A percentile compares a stretch with the other conserved stretches of the same genome.
These are phyloP conservation scores for Colletotrichum sp. DNA, from an alignment of 2,329 filamentous ascomycete genomes.

Conservation along the genomic window DNA sequence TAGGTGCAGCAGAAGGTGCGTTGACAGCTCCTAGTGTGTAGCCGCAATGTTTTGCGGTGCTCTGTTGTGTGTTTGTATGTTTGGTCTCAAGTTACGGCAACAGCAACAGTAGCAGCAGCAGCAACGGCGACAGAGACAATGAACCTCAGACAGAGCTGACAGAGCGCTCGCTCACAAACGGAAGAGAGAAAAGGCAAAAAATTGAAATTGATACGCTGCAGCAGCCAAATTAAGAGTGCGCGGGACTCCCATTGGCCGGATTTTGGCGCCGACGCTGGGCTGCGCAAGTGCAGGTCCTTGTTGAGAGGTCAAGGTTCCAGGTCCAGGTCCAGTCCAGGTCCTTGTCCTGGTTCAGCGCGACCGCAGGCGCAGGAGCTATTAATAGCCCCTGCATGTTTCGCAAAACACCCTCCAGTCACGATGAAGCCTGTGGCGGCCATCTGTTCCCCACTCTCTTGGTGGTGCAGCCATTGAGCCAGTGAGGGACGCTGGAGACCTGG, in stretches of 20 bases:
- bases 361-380: conserved; percentile 16
- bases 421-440: conserved; percentile 8
- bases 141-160: not conserved
- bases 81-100: not conserved
- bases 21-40: not conserved
- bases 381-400: conserved; percentile 20
- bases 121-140: not conserved
- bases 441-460: not conserved
- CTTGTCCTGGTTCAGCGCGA: not conserved
- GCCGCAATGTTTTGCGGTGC: not conserved
- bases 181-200: not conserved
- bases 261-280: conserved; percentile 14
- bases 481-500: not conserved
- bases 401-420: conserved; percentile 19
- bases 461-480: not conserved
- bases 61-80: not conserved
- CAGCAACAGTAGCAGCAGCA: not conserved
- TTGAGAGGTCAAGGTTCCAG: not conserved
- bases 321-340: not conserved
- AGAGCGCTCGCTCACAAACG: not conserved
- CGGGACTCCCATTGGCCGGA: conserved; percentile 3
- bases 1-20: not conserved
- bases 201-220: not conserved
- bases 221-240: not conserved
- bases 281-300: not conserved